Conservation (phyloP, 2,329 filamentous ascomycete genomes). For the Thermoascus crustaceus region DNA sequence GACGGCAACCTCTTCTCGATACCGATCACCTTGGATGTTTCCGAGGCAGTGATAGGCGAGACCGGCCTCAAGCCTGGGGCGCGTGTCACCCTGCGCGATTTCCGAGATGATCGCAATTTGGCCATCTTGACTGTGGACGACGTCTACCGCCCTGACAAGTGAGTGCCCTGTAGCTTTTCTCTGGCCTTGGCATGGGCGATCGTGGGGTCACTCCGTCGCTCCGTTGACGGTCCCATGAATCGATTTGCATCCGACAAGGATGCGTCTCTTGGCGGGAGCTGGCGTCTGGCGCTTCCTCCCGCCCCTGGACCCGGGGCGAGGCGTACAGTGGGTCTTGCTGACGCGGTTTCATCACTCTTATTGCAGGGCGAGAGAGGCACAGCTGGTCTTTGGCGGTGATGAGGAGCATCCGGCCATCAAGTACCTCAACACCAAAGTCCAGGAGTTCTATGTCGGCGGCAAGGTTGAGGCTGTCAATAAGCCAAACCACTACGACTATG, state of each 20-base stretch:
- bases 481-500: constrained; percentile 97
- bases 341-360: constrained; percentile 16
- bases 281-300: not conserved
- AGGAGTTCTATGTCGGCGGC: constrained; percentile 89
- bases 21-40: constrained; percentile 88
- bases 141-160: constrained; percentile 94
- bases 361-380: constrained; percentile 72
- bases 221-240: constrained; percentile 2
- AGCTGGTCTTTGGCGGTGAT: constrained; percentile 89
- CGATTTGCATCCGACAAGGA: not conserved
- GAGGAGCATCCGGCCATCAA: constrained; percentile 86
- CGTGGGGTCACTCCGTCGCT: not conserved
- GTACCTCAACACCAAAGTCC: constrained; percentile 71
- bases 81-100: constrained; percentile 82
- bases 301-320: too few relatives aligned
- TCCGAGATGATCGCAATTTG: constrained; percentile 91
- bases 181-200: not conserved
- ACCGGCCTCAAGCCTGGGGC: constrained; percentile 69
- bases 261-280: not conserved
- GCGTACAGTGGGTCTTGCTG: constrained; percentile 20
- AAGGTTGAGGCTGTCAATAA: constrained; percentile 94
- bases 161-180: constrained; percentile 32
- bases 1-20: constrained; percentile 92
- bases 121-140: constrained; percentile 95
- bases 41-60: constrained; percentile 64